phyloP scores from a whole-genome alignment of 2,329 filamentous ascomycete genomes.

The Arachnopeziza araneosa region DNA sequence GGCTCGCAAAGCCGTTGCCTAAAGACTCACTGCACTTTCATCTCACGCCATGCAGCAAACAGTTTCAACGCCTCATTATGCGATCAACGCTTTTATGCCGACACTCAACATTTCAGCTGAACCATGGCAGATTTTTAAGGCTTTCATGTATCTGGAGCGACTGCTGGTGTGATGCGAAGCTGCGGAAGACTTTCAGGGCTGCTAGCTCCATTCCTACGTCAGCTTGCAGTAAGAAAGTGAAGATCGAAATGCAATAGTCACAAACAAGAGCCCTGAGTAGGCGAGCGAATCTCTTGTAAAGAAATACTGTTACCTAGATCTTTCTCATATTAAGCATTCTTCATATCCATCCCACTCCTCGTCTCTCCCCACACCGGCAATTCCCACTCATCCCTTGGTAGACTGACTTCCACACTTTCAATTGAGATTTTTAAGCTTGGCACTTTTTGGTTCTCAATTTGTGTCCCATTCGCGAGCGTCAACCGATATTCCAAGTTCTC shows the following conservation, averaged over 20 bases:
- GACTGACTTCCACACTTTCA: constrained; percentile 18
- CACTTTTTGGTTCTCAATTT: constrained; percentile 15
- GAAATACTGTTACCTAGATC: too few relatives aligned
- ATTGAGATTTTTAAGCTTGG: constrained; percentile 23
- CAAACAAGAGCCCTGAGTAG: too few relatives aligned
- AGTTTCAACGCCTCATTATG: not conserved
- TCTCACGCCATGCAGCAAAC: not conserved
- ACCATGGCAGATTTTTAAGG: too few relatives aligned
- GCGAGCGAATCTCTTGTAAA: too few relatives aligned
- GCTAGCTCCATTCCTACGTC: too few relatives aligned
- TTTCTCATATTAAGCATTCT: not conserved
- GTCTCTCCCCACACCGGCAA: constrained; percentile 18
- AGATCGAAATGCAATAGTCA: too few relatives aligned
- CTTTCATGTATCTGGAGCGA: too few relatives aligned
- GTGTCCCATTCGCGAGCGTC: constrained; percentile 16
- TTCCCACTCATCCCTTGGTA: constrained; percentile 5
- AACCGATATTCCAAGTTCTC: constrained; percentile 25
- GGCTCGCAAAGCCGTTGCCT: not conserved
- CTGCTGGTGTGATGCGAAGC: too few relatives aligned
- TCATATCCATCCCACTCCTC: constrained; percentile 9
- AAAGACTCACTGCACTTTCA: not conserved
- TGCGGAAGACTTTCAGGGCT: too few relatives aligned
- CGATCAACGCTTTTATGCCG: too few relatives aligned
- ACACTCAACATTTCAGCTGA: not conserved
- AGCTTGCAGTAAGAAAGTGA: too few relatives aligned